Base-by-base conservation (phyloP, 306 rosid species). In the Abrus pulchellus region DNA sequence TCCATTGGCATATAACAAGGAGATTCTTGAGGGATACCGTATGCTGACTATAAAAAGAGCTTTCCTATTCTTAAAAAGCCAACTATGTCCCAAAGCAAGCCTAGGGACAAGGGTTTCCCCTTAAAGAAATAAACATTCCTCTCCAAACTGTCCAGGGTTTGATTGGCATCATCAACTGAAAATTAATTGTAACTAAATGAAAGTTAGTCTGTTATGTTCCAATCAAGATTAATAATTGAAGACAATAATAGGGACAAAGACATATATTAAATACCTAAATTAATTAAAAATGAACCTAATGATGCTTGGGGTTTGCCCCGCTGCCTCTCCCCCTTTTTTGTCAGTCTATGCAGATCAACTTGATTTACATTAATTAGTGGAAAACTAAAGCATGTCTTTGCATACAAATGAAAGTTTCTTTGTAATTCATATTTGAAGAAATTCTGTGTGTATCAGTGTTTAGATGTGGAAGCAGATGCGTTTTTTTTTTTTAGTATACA, bases 51-150 rank as follows among this genome's bases (percentile, higher is more conserved):
- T n/a, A n/a, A n/a, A n/a, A n/a, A n/a, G n/a, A n/a, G n/a, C n/a
- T n/a, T n/a, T n/a, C n/a, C n/a, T n/a, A n/a, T n/a, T n/a, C n/a
- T n/a, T n/a, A n/a, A n/a, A n/a, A n/a, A n/a, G n/a, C n/a, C 38
- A 9, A 44, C 38, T 36, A 28, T 45, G 14, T 67, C 9, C 10
- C 20, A 66, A 67, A 67, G 40, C 68, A 11, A 61, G 27, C 34
- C 45, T 61, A 61, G 68, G 12, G 13, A 61, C 28, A 59, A 30
- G 65, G 65, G 14, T 30, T 56, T 56, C 5, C 36, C 40, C 65
- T 29, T 59, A 59, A 59, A 29, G 52, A 40, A 64, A 40, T 64
- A 13, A 62, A 47, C 73, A 5, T 68, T 66, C 74, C 43, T 11
- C 74, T 68, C 7, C 29, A 69, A 30, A 30, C 29, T 29, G 57